Evolutionary conservation across 177 flowering plant species (phyloP).

Genomic region (Vitis hybrid): DNA sequence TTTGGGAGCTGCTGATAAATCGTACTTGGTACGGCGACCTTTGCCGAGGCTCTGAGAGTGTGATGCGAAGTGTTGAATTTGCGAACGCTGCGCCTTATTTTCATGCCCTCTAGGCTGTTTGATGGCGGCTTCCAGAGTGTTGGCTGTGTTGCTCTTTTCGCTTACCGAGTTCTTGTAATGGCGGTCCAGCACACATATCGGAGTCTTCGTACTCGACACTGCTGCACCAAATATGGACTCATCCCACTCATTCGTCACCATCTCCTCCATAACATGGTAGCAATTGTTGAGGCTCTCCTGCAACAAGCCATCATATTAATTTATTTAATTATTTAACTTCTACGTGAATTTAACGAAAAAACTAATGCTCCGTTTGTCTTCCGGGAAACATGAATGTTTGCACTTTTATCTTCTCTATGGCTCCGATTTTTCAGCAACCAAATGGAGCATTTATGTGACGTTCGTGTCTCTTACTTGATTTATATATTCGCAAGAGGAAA

Average conservation of each 20-base stretch:
- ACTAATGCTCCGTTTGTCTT: not conserved
- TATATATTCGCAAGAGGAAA: conserved; percentile 26
- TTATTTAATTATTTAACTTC: too few relatives aligned
- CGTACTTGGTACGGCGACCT: too few relatives aligned
- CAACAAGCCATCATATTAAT: not conserved
- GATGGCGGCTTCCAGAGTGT: not conserved
- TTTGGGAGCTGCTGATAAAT: too few relatives aligned
- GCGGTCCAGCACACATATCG: conserved; percentile 23
- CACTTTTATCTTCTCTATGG: not conserved
- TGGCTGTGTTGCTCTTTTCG: conserved; percentile 3
- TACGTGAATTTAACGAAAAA: not conserved
- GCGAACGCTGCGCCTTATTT: too few relatives aligned
- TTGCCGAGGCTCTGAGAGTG: too few relatives aligned
- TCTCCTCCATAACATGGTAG: conserved; percentile 26
- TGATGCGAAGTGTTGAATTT: too few relatives aligned
- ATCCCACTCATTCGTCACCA: conserved; percentile 14
- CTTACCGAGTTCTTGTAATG: conserved; percentile 12
- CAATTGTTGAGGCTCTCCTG: conserved; percentile 24
- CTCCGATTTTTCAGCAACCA: not conserved
- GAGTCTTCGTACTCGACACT: conserved; percentile 16
- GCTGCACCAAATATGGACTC: conserved; percentile 14
- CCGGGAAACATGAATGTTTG: not conserved
- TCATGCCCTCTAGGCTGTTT: too few relatives aligned
- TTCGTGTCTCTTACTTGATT: conserved; percentile 21
- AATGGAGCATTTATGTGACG: not conserved